Percentiles rank a stretch among this genome's conserved stretches.
phyloP scores from a whole-genome alignment of 2,329 filamentous ascomycete genomes.

The Pyricularia grisea region DNA sequence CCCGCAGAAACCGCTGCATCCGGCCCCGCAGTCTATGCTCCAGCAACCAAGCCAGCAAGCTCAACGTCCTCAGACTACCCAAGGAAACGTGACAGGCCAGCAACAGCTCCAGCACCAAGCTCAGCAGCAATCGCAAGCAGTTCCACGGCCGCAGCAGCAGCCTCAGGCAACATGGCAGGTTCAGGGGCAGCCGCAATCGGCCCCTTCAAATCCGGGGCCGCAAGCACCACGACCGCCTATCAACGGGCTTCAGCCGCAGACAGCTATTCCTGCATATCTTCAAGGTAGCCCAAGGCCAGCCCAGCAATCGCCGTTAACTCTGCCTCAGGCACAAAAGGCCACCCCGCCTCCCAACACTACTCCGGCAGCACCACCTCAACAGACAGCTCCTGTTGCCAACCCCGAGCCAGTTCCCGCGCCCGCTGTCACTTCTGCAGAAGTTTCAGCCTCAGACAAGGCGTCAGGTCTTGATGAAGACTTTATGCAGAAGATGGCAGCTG shows the following conservation, averaged over 20 bases:
- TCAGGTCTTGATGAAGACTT: not conserved
- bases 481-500: not conserved
- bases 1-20: not conserved
- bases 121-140: not conserved
- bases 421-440: not conserved
- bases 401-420: not conserved
- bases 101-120: not conserved
- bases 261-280: not conserved
- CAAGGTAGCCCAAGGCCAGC: not conserved
- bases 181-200: not conserved
- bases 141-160: not conserved
- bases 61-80: not conserved
- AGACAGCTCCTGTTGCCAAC: not conserved
- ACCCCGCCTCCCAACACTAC: not conserved
- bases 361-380: not conserved
- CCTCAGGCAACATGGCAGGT: not conserved
- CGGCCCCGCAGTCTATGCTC: not conserved
- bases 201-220: not conserved
- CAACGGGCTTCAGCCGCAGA: not conserved
- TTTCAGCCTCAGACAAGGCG: not conserved
- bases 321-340: not conserved
- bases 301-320: not conserved
- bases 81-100: not conserved
- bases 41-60: not conserved
- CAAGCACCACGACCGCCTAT: not conserved